phyloP scores from a whole-genome alignment of 2,329 filamentous ascomycete genomes.

The Drechslera avenae region DNA sequence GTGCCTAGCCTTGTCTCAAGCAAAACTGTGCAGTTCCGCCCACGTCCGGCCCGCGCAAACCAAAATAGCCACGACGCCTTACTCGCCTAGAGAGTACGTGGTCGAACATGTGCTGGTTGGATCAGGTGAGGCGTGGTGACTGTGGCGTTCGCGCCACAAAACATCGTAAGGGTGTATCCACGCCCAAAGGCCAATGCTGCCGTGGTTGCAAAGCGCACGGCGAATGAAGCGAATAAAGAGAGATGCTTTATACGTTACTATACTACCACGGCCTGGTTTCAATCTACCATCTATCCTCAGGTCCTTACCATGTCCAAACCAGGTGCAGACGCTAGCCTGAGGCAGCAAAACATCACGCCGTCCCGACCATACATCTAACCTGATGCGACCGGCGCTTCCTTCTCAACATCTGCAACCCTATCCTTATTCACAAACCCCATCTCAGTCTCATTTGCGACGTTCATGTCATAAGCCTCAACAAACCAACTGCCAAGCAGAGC shows the following conservation, averaged over 20 bases:
- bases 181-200: not conserved
- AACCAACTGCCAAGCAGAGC: slow-evolving; percentile 59
- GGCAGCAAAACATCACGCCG: slow-evolving; percentile 3
- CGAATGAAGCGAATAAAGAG: too few species aligned
- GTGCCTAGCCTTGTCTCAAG: slow-evolving; percentile 5
- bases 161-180: too few species aligned
- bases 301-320: not conserved
- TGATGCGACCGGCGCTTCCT: slow-evolving; percentile 9
- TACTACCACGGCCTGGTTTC: not conserved
- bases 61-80: slow-evolving; percentile 6
- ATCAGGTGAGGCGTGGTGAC: not conserved
- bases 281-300: too few species aligned
- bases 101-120: too few species aligned
- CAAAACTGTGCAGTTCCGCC: too few species aligned
- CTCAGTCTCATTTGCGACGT: slow-evolving; percentile 54
- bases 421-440: slow-evolving; percentile 54
- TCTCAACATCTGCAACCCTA: slow-evolving; percentile 29
- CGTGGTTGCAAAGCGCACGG: too few species aligned
- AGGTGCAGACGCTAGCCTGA: slow-evolving; percentile 7
- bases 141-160: not conserved
- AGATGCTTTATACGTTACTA: not conserved
- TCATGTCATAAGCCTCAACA: slow-evolving; percentile 56
- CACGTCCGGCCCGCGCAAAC: slow-evolving; percentile 3
- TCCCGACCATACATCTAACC: not conserved
- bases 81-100: too few species aligned